Evolutionary conservation across 371 early-diverging fungal species (phyloP), one percentile per base, ranked within the genome.

Genomic region (Rhizopus arrhizus): DNA sequence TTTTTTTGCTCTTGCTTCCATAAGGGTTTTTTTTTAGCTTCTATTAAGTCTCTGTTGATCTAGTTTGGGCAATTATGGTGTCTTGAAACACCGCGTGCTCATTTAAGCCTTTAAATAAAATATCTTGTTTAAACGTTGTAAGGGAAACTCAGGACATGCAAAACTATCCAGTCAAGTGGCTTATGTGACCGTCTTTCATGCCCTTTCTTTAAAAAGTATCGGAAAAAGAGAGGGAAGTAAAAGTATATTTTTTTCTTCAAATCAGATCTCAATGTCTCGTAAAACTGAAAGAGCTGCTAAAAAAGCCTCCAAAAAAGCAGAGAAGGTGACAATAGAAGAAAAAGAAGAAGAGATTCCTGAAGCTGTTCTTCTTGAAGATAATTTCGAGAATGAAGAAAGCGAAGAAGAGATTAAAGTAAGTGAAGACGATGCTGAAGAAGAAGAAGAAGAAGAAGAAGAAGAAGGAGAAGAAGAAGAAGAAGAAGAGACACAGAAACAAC

Each of bases 201-300:
- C 38, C 22, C 43, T 46, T 46, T 38, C 29, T 15, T 43, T 43
- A 32, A 46, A 29, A 31, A 12, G 13, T 50, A 46, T 29, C 35
- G 29, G 55, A 2, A 15, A 32, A 15, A n/a, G 32, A 5, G 13
- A 36, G 9, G 22, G 11, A 34, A n/a, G 8, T 12, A 11, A 22
- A 34, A 46, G 13, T 34, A 31, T 57, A 33, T 47, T 56, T 49
- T 49, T 36, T 49, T 59, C 16, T 22, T 33, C 9, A 40, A 41
- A 47, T 41, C 41, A 42, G 35, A 36, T 29, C 29, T n/a, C 22
- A 22, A 57, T 67, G 68, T 68, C 68, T 54, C 63, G 68, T 53
- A 68, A 68, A 68, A 43, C 64, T 28, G 68, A 68, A 41, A 68
- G 68, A 68, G 56, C 59, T 47, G 60, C 43, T n/a, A 43, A 43